Base-by-base conservation (phyloP, 176 grass and related monocot species). In the Zizania latifolia region DNA sequence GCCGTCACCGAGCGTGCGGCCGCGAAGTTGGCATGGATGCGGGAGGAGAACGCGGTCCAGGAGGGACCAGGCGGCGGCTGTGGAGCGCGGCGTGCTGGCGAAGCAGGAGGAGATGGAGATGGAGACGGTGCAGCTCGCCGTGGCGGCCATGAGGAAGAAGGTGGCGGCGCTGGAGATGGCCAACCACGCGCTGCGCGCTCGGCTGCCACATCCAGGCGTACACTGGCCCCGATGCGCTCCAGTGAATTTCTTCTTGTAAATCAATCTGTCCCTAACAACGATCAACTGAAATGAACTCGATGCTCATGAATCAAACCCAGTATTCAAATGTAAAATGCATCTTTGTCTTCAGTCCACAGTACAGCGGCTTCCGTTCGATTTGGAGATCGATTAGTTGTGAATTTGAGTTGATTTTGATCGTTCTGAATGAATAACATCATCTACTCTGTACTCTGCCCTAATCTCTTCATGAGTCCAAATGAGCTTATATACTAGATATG, bases 121-220 rank as follows among this genome's bases (percentile, higher is more conserved):
- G 27, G 75, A 85, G 46, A 75, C 72, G 67, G 6, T 5, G 27
- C 67, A 33, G 46, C 68, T 36, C 22, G 58, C n/a, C 3, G 37
- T 30, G 2, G n/a, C 6, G 82, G 75, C 32, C 46, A 37, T 37
- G 5, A 78, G 4, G 68, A 71, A 46, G 58, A 56, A 58, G 68
- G 75, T 46, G 67, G 65, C 35, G 3, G 75, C 65, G 67, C 58
- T 85, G 15, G 27, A 64, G 82, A 62, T 58, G 81, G 24, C 63
- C 27, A 76, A 76, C 72, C 67, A 59, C 81, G 81, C 72, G 53
- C 72, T 76, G n/a, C 23, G 1, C 8, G 38, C 48, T 6, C 72
- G 53, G 29, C 39, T 51, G 31, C 72, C 72, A 61, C 13, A 67
- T 74, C 63, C 72, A 29, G 81, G 17, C 55, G 31, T 50, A 40